Evolutionary conservation across 208 protist species (phyloP), one percentile per base, ranked within the genome.

Genomic region (Trypanosoma theileri): DNA sequence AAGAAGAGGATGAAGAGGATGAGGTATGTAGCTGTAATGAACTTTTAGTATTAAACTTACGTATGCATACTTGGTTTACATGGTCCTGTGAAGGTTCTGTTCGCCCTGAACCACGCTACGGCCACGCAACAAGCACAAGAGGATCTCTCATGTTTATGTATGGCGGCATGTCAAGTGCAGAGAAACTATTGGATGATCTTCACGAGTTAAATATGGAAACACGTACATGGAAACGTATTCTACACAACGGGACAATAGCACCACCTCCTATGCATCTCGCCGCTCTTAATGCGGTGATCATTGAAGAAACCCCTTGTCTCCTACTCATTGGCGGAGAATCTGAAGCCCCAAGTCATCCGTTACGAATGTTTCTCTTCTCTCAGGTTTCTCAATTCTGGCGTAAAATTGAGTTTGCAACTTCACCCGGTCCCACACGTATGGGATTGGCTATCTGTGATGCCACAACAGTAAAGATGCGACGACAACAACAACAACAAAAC

Each of bases 201-300:
- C 84, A 87, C 71, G 73, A 81, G 61, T 77, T 92, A 59, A 77
- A 89, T 63, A 73, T 92, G 28, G 70, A 80, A 59, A 85, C 75
- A 2, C 73, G 77, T 61, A 69, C 77, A 66, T 92, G 86, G 86
- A 66, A 48, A 9, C 68, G 58, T 35, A 66, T 92, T 28, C 65
- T 63, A 55, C 56, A 75, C 22, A 92, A 88, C 62, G 86, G 86
- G 40, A 45, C 71, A 4, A 69, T 89, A 41, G 63, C 66, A 13
- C 86, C 86, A 6, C 86, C 86, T 0, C 59, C 86, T 40, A 56
- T 86, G 65, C 82, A 84, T 53, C 69, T 84, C n/a, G 81, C 79
- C 13, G 76, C 79, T 63, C 79, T 92, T 73, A 73, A 80, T 0
- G 59, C 73, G 11, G 66, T 73, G 26, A 66, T 66, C 9, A 54